Percentiles rank a stretch among this genome's conserved stretches.
Evolutionary conservation across 768 basidiomycete genomes (phyloP).

Genomic region (Russula dissimulans): DNA sequence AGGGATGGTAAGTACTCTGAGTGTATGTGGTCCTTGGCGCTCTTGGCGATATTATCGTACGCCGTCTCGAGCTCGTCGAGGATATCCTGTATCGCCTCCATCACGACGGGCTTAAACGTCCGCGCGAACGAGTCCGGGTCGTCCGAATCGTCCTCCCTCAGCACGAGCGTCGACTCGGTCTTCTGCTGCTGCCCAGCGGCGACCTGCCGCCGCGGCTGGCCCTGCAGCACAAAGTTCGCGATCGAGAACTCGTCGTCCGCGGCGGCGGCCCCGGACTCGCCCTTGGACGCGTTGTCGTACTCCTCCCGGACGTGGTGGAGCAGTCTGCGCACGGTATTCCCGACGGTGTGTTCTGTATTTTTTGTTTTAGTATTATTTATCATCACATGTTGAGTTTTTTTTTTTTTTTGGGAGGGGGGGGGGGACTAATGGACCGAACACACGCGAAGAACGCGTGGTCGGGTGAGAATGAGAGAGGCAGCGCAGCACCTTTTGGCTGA

Average conservation of each 20-base stretch:
- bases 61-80: conserved; percentile 94
- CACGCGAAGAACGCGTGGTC: no score
- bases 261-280: conserved; percentile 30
- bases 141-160: conserved; percentile 62
- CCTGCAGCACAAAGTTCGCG: conserved; percentile 73
- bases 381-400: neutral
- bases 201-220: conserved; percentile 51
- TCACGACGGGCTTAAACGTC: conserved; percentile 82
- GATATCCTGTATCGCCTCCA: conserved; percentile 96
- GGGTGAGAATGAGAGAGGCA: neutral
- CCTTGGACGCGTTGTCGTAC: conserved; percentile 69
- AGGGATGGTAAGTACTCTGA: conserved; percentile 67
- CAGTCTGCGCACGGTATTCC: conserved; percentile 89
- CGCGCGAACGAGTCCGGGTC: conserved; percentile 73
- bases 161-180: conserved; percentile 44
- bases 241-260: conserved; percentile 49
- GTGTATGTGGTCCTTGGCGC: conserved; percentile 92
- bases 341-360: conserved; percentile 77
- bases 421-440: no score
- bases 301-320: conserved; percentile 94
- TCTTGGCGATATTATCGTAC: conserved; percentile 89
- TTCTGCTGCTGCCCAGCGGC: conserved; percentile 26
- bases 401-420: no score
- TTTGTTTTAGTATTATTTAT: neutral
- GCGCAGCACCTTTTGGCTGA: conserved; percentile 77